Conservation (phyloP, 1,139 yeast genomes). For the Blastobotrys illinoisensis region DNA sequence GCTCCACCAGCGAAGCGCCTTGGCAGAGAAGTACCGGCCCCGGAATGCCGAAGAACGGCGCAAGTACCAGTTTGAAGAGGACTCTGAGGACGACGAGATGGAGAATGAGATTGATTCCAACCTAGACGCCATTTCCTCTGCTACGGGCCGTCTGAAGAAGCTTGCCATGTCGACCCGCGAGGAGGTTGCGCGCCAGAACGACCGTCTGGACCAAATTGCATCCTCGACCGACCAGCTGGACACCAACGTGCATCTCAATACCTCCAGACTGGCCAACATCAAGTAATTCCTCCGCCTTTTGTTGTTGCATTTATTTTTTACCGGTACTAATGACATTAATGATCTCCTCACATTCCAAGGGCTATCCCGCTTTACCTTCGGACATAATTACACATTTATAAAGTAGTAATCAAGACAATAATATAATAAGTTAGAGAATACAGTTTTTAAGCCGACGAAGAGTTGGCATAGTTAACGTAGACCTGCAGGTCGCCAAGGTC, state of each 20-base stretch:
- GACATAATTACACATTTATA: too few species aligned
- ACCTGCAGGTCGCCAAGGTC: constrained; percentile 19
- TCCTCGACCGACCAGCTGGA: constrained; percentile 50
- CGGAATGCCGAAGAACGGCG: constrained; percentile 34
- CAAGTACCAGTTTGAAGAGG: constrained; percentile 53
- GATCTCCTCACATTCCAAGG: not conserved
- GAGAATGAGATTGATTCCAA: constrained; percentile 54
- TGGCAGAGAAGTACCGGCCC: constrained; percentile 30
- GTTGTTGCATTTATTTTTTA: not conserved
- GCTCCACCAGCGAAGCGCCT: constrained; percentile 35
- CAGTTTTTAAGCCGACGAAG: not conserved
- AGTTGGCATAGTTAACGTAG: constrained; percentile 9
- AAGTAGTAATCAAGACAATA: too few species aligned
- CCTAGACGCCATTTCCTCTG: constrained; percentile 44
- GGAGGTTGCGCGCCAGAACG: constrained; percentile 48
- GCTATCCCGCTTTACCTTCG: too few species aligned
- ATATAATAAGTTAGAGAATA: not conserved
- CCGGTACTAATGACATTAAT: not conserved
- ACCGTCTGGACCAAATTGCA: constrained; percentile 48
- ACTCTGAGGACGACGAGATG: constrained; percentile 56
- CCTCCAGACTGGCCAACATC: constrained; percentile 38
- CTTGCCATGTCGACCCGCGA: constrained; percentile 49
- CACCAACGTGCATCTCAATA: constrained; percentile 47
- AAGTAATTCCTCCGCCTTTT: constrained; percentile 19
- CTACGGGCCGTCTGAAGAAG: constrained; percentile 45